These are phyloP conservation scores for Protomyces inouyei DNA, from an alignment of 1,139 yeast species.

Conservation along the genomic window DNA sequence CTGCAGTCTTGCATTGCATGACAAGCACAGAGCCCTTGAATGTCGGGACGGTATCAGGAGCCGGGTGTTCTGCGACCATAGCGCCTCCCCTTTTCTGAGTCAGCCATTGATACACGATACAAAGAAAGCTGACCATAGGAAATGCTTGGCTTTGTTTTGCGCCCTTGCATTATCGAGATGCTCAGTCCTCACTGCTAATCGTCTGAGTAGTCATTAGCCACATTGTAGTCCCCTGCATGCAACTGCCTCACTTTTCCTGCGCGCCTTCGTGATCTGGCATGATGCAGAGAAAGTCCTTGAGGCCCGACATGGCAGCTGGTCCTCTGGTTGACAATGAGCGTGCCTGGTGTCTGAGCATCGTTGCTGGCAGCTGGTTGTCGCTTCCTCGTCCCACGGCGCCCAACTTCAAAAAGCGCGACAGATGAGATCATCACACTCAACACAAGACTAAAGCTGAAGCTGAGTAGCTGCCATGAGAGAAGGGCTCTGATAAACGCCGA, in stretches of 20 bases:
- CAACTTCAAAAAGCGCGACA: too few relatives aligned
- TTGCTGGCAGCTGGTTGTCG: too few relatives aligned
- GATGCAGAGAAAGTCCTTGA: slow-evolving; percentile 15
- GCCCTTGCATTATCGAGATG: slow-evolving; percentile 11
- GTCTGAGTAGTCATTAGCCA: background rate
- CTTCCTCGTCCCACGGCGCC: too few relatives aligned
- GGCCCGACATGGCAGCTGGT: background rate
- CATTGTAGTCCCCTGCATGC: background rate
- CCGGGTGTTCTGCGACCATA: slow-evolving; percentile 41
- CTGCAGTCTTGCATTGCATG: slow-evolving; percentile 57
- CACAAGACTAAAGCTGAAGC: background rate
- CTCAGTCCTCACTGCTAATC: slow-evolving; percentile 9
- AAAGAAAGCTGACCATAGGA: background rate
- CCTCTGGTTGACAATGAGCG: too few relatives aligned
- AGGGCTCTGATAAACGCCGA: too few relatives aligned
- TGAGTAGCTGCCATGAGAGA: too few relatives aligned
- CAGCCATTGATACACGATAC: background rate
- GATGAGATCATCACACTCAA: background rate
- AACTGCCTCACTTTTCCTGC: slow-evolving; percentile 11
- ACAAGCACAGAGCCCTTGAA: slow-evolving; percentile 71
- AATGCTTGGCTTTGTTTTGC: background rate
- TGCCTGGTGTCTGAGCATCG: too few relatives aligned
- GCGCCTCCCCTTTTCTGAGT: slow-evolving; percentile 8
- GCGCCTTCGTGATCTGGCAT: slow-evolving; percentile 18
- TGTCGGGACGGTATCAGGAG: slow-evolving; percentile 46